A percentile compares a stretch with the other conserved stretches of the same genome.
Conservation (phyloP, 139 green algal species). For the Chlamydomonas incerta region DNA sequence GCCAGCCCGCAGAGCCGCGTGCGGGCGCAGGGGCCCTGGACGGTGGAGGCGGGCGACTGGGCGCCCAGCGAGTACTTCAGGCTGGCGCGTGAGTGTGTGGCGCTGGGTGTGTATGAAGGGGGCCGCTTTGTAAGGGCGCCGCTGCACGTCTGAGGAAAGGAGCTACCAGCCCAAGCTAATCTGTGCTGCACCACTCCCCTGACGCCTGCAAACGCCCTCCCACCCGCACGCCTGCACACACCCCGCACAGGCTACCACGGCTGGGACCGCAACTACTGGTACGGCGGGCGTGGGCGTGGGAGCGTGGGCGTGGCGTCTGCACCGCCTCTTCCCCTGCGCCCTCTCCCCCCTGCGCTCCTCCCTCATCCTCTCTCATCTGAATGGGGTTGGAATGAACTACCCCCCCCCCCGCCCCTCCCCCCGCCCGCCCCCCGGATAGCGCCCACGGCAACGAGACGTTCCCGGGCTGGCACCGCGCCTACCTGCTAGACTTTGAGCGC, state of each 20-base stretch:
- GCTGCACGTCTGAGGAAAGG: too few relatives aligned
- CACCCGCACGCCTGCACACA: not conserved
- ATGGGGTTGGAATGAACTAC: too few relatives aligned
- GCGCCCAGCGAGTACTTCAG: conserved; percentile 34
- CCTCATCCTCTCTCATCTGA: too few relatives aligned
- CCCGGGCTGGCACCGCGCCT: conserved; percentile 48
- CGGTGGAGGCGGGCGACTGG: too few relatives aligned
- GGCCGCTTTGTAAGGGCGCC: not conserved
- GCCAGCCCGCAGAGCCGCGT: not conserved
- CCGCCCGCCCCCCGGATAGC: too few relatives aligned
- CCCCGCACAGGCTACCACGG: conserved; percentile 51
- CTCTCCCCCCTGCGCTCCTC: too few relatives aligned
- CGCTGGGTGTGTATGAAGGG: not conserved
- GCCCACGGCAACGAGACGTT: conserved; percentile 46
- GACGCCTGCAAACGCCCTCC: not conserved
- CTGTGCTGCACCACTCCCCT: too few relatives aligned
- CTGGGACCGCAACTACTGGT: conserved; percentile 38
- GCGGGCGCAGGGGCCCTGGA: not conserved
- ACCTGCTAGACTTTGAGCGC: conserved; percentile 49
- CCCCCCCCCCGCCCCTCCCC: too few relatives aligned
- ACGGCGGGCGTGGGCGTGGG: too few relatives aligned
- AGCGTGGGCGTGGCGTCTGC: too few relatives aligned
- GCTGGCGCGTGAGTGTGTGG: not conserved
- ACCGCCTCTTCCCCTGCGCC: too few relatives aligned
- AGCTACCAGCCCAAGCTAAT: too few relatives aligned